Evolutionary conservation across 768 basidiomycete genomes (phyloP).

Genomic region (Tricholoma sp.): DNA sequence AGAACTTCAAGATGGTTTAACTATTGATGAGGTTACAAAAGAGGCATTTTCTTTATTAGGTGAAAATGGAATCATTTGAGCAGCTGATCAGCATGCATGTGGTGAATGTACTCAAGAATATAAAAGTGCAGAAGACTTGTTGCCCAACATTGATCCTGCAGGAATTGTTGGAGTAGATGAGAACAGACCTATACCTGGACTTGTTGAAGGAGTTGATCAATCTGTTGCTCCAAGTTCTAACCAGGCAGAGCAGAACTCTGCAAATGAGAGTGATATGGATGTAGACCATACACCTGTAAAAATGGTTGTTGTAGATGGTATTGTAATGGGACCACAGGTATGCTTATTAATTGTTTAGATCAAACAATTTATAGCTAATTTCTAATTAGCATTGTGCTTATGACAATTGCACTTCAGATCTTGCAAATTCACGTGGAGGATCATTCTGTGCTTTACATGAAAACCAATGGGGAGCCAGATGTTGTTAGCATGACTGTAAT

Average conservation of each 20-base stretch:
- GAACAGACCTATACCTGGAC: background rate
- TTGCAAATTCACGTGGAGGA: background rate
- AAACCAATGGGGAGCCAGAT: background rate
- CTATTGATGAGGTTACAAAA: no score
- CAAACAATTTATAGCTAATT: no score
- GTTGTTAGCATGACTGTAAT: background rate
- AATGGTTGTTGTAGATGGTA: no score
- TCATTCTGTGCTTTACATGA: background rate
- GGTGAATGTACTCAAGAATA: background rate
- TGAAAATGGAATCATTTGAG: background rate
- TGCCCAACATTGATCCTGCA: background rate
- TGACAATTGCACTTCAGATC: no score
- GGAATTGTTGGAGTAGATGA: background rate
- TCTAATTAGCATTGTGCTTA: no score
- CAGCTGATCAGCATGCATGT: background rate
- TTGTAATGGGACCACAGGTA: no score
- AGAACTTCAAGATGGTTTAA: no score
- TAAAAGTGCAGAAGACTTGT: background rate
- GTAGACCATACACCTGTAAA: no score
- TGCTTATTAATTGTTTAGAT: no score
- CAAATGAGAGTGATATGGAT: no score
- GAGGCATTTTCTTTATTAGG: background rate
- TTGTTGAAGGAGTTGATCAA: background rate
- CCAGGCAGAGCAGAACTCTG: no score
- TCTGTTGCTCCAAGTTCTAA: no score